A percentile compares a stretch with the other conserved stretches of the same genome.
Conservation (phyloP, 768 basidiomycete species). For the Nidularia sp. region DNA sequence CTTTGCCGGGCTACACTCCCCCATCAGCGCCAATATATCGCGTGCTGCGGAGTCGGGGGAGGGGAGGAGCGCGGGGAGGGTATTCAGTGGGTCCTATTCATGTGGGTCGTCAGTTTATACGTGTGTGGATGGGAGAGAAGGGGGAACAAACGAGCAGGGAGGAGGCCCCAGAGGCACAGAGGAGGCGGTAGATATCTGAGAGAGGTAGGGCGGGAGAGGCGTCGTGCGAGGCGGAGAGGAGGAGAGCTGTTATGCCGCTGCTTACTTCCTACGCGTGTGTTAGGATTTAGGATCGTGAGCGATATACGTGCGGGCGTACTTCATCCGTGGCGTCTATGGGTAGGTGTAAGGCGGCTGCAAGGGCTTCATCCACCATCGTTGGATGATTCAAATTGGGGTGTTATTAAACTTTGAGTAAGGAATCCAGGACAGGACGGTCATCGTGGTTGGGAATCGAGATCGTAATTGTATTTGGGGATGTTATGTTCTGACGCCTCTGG, state of each 20-base stretch:
- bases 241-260: conserved; percentile 22
- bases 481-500: no score
- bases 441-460: no score
- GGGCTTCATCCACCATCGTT: neutral
- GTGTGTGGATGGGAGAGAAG: conserved; percentile 6
- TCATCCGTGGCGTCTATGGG: conserved; percentile 9
- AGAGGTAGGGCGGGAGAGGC: conserved; percentile 18
- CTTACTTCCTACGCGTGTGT: conserved; percentile 16
- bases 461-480: no score
- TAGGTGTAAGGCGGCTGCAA: conserved; percentile 9
- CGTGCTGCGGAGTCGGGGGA: conserved; percentile 29
- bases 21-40: conserved; percentile 35
- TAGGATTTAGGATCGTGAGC: neutral
- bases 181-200: conserved; percentile 23
- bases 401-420: neutral
- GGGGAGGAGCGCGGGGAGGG: conserved; percentile 35
- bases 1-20: conserved; percentile 35
- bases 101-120: neutral
- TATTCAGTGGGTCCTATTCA: conserved; percentile 39
- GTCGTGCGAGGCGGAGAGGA: conserved; percentile 31
- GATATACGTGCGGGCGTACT: conserved; percentile 1
- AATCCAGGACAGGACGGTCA: neutral
- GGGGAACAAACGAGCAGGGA: conserved; percentile 14
- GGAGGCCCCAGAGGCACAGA: conserved; percentile 14
- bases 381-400: no score